These are phyloP conservation scores for Xylona heveae DNA, from an alignment of 495 filamentous ascomycete genomes.

Conservation along the genomic window DNA sequence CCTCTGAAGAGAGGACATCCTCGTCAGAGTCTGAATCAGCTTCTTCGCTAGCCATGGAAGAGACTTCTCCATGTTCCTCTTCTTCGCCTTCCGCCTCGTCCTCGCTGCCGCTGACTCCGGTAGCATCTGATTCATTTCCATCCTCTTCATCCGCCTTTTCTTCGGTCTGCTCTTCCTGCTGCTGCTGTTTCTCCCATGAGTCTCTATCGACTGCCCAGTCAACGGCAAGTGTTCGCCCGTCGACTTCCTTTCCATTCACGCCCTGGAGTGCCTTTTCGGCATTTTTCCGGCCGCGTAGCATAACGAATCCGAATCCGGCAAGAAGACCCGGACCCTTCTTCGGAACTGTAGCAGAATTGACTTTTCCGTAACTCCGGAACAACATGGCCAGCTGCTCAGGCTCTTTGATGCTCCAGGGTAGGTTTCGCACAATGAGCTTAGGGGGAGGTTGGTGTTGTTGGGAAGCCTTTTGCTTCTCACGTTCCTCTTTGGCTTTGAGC, in stretches of 20 bases:
- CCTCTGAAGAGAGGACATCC: slow-evolving; percentile 13
- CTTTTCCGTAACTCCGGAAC: slow-evolving; percentile 76
- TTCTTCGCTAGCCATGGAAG: too few species aligned
- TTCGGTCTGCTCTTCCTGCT: slow-evolving; percentile 14
- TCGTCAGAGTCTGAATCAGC: slow-evolving; percentile 19
- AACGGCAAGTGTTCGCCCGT: slow-evolving; percentile 70
- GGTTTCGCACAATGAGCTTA: slow-evolving; percentile 81
- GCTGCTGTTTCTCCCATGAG: slow-evolving; percentile 49
- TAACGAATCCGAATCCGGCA: slow-evolving; percentile 81
- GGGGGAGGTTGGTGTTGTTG: slow-evolving; percentile 41
- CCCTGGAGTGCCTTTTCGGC: slow-evolving; percentile 70
- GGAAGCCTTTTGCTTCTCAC: slow-evolving; percentile 30
- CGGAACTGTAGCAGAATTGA: slow-evolving; percentile 63
- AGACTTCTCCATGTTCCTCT: too few species aligned
- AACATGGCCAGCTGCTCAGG: slow-evolving; percentile 53
- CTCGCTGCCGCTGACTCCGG: slow-evolving; percentile 13
- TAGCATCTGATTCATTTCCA: slow-evolving; percentile 12
- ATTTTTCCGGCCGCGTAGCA: slow-evolving; percentile 71
- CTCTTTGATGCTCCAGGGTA: slow-evolving; percentile 88
- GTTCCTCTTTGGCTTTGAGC: slow-evolving; percentile 30
- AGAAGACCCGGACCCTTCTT: slow-evolving; percentile 44
- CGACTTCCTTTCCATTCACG: slow-evolving; percentile 76
- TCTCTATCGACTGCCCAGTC: slow-evolving; percentile 94
- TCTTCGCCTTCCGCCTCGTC: slow-evolving; percentile 17
- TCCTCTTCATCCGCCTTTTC: slow-evolving; percentile 9